phyloP scores from a whole-genome alignment of 495 filamentous ascomycete species.

The Immersiella caudata region DNA sequence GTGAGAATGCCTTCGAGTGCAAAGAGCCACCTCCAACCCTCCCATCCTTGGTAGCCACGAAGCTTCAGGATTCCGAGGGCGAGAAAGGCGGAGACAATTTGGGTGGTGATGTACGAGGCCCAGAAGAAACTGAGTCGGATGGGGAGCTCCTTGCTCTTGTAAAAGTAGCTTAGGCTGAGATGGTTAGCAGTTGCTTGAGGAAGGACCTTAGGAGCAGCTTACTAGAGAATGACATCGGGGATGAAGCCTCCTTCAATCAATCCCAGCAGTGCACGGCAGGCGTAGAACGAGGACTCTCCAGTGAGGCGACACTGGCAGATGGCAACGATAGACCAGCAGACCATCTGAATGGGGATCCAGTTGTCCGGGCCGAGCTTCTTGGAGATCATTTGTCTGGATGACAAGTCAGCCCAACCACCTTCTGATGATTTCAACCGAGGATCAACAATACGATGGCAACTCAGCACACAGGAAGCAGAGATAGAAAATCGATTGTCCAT shows the following conservation, averaged over 20 bases:
- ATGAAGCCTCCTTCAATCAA: constrained; percentile 11
- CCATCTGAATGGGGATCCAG: constrained; percentile 61
- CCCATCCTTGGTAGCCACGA: not conserved
- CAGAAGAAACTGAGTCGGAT: constrained; percentile 9
- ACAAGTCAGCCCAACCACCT: not conserved
- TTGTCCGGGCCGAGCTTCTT: constrained; percentile 75
- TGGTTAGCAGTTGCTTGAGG: not conserved
- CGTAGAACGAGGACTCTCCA: constrained; percentile 2
- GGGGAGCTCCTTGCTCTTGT: constrained; percentile 8
- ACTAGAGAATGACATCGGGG: constrained; percentile 12
- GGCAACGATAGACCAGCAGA: constrained; percentile 6
- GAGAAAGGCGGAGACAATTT: constrained; percentile 5
- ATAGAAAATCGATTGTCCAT: constrained; percentile 70
- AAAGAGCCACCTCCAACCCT: constrained; percentile 8
- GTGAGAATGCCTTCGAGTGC: constrained; percentile 7
- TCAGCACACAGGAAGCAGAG: constrained; percentile 67
- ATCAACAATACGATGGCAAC: constrained; percentile 56
- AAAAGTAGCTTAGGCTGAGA: constrained; percentile 8
- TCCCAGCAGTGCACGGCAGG: not conserved
- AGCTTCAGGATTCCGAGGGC: constrained; percentile 3
- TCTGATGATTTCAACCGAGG: too few species aligned
- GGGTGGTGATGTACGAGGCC: constrained; percentile 1
- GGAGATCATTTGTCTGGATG: constrained; percentile 59
- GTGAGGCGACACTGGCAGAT: not conserved
- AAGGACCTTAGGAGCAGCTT: not conserved